phyloP scores from a whole-genome alignment of 352 stramenopile genomes.

The Pythium scleroteichum region DNA sequence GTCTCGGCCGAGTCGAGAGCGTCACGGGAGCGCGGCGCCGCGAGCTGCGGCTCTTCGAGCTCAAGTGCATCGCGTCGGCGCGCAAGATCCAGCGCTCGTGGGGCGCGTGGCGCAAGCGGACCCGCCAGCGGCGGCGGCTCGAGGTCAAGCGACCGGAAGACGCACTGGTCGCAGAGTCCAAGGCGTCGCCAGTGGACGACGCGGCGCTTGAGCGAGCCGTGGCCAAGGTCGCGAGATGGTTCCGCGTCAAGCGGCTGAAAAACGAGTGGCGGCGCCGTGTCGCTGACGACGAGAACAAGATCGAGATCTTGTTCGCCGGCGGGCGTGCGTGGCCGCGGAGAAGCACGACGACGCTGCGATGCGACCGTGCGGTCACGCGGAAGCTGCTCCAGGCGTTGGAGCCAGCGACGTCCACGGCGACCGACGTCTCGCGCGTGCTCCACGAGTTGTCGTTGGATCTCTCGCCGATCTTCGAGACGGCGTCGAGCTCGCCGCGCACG shows the following conservation, averaged over 20 bases:
- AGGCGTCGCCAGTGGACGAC: neutral
- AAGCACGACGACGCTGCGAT: constrained; percentile 30
- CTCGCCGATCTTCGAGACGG: constrained; percentile 32
- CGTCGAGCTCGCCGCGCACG: constrained; percentile 28
- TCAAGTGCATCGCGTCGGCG: constrained; percentile 14
- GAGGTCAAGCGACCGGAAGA: constrained; percentile 22
- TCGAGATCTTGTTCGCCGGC: constrained; percentile 36
- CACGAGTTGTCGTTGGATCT: constrained; percentile 39
- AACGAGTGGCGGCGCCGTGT: neutral
- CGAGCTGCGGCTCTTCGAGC: constrained; percentile 19
- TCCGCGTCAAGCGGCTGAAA: neutral
- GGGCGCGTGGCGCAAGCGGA: constrained; percentile 11
- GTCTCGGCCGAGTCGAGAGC: neutral
- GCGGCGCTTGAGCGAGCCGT: neutral
- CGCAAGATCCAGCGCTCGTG: constrained; percentile 28
- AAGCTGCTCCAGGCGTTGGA: constrained; percentile 49
- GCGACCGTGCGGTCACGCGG: constrained; percentile 43
- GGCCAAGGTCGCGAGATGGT: neutral
- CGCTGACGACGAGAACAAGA: neutral
- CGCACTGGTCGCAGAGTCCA: constrained; percentile 12
- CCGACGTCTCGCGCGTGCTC: constrained; percentile 34
- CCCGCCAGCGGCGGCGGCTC: constrained; percentile 1
- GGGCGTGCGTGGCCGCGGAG: constrained; percentile 39
- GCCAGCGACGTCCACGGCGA: neutral
- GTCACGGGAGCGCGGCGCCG: constrained; percentile 3